These are phyloP conservation scores for Epichloe festucae DNA, from an alignment of 2,329 filamentous ascomycete species.

Conservation along the genomic window DNA sequence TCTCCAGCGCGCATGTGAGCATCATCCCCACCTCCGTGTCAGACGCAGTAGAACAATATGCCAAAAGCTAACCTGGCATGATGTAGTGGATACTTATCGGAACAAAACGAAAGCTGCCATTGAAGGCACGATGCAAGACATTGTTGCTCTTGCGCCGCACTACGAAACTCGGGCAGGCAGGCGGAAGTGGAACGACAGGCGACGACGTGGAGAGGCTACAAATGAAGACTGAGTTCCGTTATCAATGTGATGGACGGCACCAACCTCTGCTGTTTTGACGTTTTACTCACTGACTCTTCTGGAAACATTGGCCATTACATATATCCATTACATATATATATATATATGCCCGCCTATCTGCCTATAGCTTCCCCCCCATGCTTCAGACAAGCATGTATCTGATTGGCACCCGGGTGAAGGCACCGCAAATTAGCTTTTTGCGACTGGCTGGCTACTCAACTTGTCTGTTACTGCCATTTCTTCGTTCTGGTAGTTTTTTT, in stretches of 20 bases:
- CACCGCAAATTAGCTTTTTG: too few species aligned
- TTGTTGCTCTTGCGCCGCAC: conserved; percentile 62
- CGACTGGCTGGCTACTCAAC: too few species aligned
- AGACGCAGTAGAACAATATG: too few species aligned
- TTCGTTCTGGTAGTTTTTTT: too few species aligned
- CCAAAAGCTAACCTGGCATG: not conserved
- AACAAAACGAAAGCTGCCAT: conserved; percentile 81
- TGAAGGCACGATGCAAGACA: conserved; percentile 64
- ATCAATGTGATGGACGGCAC: not conserved
- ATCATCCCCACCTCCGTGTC: not conserved
- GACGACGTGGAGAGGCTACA: conserved; percentile 21
- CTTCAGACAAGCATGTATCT: too few species aligned
- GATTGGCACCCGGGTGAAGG: too few species aligned
- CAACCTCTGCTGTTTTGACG: not conserved
- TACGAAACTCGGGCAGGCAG: conserved; percentile 85
- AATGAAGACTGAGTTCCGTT: conserved; percentile 14
- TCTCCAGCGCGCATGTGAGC: conserved; percentile 81
- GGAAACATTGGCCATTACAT: too few species aligned
- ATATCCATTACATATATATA: too few species aligned
- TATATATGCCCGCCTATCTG: too few species aligned
- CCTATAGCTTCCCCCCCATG: too few species aligned
- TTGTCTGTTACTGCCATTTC: too few species aligned
- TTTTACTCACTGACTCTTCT: too few species aligned
- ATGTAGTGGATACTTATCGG: conserved; percentile 81
- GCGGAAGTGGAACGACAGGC: conserved; percentile 54